Conservation (phyloP, 2,329 filamentous ascomycete species). For the Arachnomyces sp. region DNA sequence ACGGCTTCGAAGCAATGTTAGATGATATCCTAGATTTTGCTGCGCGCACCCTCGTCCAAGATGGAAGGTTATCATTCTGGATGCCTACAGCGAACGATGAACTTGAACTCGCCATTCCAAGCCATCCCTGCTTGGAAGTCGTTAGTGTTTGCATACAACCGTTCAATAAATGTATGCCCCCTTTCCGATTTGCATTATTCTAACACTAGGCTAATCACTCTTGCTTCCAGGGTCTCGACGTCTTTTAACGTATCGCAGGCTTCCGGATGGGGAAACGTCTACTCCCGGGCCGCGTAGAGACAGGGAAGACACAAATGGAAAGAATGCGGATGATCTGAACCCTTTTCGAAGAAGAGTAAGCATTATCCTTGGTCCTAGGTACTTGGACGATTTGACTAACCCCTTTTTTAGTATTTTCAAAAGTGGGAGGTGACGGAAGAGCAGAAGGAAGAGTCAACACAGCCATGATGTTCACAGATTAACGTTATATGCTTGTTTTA, state of each 20-base stretch:
- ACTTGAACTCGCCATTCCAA: slow-evolving; percentile 67
- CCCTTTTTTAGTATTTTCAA: too few relatives aligned
- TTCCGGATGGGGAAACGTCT: slow-evolving; percentile 49
- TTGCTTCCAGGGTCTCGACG: slow-evolving; percentile 65
- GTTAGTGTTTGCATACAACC: slow-evolving; percentile 72
- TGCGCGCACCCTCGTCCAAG: slow-evolving; percentile 64
- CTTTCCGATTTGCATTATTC: background rate
- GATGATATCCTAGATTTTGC: slow-evolving; percentile 84
- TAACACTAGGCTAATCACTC: background rate
- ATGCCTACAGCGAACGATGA: slow-evolving; percentile 86
- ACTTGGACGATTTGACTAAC: too few relatives aligned
- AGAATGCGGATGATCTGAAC: slow-evolving; percentile 60
- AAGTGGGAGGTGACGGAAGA: too few relatives aligned
- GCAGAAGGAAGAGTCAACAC: background rate
- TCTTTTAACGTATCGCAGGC: slow-evolving; percentile 75
- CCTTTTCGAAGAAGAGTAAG: slow-evolving; percentile 52
- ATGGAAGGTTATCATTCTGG: slow-evolving; percentile 85
- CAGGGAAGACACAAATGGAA: slow-evolving; percentile 30
- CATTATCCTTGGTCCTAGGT: background rate
- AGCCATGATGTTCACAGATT: background rate
- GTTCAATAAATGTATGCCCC: slow-evolving; percentile 72
- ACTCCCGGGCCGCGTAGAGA: slow-evolving; percentile 26
- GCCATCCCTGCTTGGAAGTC: slow-evolving; percentile 66
- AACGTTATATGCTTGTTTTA: too few relatives aligned
- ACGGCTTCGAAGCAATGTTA: slow-evolving; percentile 84